Base-by-base conservation (phyloP, 2,329 filamentous ascomycete species). In the Elsinoe arachidis region DNA sequence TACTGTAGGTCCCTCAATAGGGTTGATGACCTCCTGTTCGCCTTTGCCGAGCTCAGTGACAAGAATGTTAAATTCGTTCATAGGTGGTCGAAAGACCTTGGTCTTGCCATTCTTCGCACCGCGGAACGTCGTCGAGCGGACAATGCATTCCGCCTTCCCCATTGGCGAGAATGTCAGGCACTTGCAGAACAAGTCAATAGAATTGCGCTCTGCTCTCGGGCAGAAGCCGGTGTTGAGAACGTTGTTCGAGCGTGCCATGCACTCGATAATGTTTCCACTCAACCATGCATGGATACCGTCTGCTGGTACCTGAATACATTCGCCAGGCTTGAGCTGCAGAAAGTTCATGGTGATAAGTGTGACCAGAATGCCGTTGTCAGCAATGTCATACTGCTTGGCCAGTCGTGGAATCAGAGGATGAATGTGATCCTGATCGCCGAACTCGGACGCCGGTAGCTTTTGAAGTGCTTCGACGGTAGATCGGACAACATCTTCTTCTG, bases 211-310 rank as follows among this genome's bases (percentile, higher is more conserved):
- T 0, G 81, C 79, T 1, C 76, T 75, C 0, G 86, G 85, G 63
- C 85, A 90, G 74, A 91, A 88, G 0, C 87, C 86, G 0, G 81
- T 82, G 68, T 87, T 88, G 52, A 90, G 75, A 1, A 90, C 86
- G 58, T 89, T 88, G 73, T 90, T 84, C 17, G 79, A 83, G 6
- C 85, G 79, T 1, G 86, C 86, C 86, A 90, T 90, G 70, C 86
- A 89, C 69, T 90, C 86, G 63, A 90, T 82, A 54, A 90, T 88
- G 66, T 89, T 82, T 2, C 87, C 87, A 3, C 79, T 78, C 0
- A 90, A 74, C 65, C 88, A 90, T 0, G 86, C 86, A 65, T 90
- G 85, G 56, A 88, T 86, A 3, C 84, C 85, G 62, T 89, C 85
- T 0, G 85, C 84, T 0, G 85, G 86, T 14, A 90, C 85, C 67